Percentiles rank a stretch among this genome's conserved stretches.
phyloP scores from a whole-genome alignment of 2,329 filamentous ascomycete species.

The Cryphonectria naterciae region DNA sequence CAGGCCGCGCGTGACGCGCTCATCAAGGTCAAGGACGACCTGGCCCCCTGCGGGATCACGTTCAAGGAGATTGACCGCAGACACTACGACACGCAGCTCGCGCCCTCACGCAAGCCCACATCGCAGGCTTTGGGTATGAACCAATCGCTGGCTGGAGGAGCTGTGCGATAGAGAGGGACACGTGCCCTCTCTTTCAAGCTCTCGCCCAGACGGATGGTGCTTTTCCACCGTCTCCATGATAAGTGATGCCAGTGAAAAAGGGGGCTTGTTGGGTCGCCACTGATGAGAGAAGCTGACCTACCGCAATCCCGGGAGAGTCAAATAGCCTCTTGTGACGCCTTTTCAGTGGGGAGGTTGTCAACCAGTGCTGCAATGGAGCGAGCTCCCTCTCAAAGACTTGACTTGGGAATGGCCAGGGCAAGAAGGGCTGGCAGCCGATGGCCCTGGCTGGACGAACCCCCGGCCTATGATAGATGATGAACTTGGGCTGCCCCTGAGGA shows the following conservation, averaged over 20 bases:
- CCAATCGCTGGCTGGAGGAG: slow-evolving; percentile 23
- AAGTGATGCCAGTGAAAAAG: background rate
- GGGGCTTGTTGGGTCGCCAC: background rate
- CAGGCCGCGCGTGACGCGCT: slow-evolving; percentile 59
- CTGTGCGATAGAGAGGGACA: background rate
- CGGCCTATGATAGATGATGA: background rate
- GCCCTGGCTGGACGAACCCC: background rate
- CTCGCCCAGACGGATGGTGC: background rate
- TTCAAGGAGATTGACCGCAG: slow-evolving; percentile 57
- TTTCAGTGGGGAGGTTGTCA: background rate
- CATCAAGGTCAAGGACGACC: slow-evolving; percentile 47
- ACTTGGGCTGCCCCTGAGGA: background rate
- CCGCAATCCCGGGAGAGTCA: background rate
- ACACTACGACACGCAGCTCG: slow-evolving; percentile 52
- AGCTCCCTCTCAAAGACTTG: background rate
- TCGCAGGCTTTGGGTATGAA: slow-evolving; percentile 24
- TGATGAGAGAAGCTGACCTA: background rate
- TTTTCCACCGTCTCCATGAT: background rate
- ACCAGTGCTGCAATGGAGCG: background rate
- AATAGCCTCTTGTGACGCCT: background rate
- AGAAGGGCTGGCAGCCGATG: background rate
- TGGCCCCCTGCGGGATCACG: slow-evolving; percentile 54
- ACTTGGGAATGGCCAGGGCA: background rate
- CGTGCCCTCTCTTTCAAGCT: background rate
- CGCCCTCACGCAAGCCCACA: slow-evolving; percentile 21